Base-by-base conservation (phyloP, 306 rosid genomes). In the Hippophae rhamnoides region DNA sequence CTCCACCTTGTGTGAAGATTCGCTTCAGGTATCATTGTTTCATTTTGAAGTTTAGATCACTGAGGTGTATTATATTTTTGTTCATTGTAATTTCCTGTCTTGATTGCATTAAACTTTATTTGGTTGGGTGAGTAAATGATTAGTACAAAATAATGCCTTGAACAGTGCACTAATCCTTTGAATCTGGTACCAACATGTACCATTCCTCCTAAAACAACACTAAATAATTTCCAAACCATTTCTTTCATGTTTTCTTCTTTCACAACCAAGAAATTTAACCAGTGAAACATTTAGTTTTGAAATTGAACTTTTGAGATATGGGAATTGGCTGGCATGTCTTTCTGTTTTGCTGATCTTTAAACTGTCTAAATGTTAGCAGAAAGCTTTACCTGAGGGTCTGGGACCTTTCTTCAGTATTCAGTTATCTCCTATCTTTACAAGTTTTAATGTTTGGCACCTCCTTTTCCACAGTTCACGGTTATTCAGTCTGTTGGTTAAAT, bases 1-100 rank as follows among this genome's bases (percentile, higher is more conserved):
- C 82, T 57, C 79, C 83, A 55, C 92, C 98, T 14, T 79, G 87
- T 66, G 87, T 82, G 5, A 87, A 79, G 79, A 83, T 92, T 65
- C 77, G 86, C 57, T 92, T 92, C 78, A 85, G 98, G 98, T 92
- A 80, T 48, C 12, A 23, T 31, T 65, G 51, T 53, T 71, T 63
- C 43, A 40, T 14, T 65, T 61, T 50, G 13, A 50, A 10, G 13
- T 3, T 41, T 31, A 44, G n/a, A 46, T 38, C 49, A 9, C 41
- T 18, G 14, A 14, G 43, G 46, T 42, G 9, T 11, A 2, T 47
- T 52, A 65, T 59, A 10, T 46, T 14, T 41, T 6, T 43, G 9
- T 5, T 48, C 27, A 9, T 49, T 45, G 42, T 70, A n/a, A 58
- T 10, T n/a, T 27, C 18, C 46, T 45, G 14, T 41, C 47, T 41